Evolutionary conservation across 1,139 yeast genomes (phyloP).

Genomic region (Lodderomyces elongisporus): DNA sequence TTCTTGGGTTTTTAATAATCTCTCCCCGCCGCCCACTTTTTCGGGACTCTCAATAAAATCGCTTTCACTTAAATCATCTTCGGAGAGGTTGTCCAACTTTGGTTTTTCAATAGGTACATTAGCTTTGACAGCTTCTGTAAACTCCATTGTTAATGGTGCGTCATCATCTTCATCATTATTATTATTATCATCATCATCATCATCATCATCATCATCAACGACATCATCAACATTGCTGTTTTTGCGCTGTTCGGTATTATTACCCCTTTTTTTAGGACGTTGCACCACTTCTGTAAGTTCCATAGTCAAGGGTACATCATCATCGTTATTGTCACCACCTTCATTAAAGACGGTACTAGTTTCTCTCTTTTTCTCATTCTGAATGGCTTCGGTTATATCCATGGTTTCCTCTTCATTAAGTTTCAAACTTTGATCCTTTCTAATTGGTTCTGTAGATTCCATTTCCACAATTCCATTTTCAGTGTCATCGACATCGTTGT

Average conservation of each 20-base stretch:
- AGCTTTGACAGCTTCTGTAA: slow-evolving; percentile 1
- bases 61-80: too few species aligned
- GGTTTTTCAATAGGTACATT: neutral
- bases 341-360: neutral
- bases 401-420: neutral
- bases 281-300: slow-evolving; percentile 8
- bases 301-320: slow-evolving; percentile 5
- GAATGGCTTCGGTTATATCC: slow-evolving; percentile 1
- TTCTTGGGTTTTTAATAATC: too few species aligned
- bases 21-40: too few species aligned
- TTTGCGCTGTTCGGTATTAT: slow-evolving; percentile 1
- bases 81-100: too few species aligned
- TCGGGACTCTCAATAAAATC: too few species aligned
- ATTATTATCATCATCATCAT: neutral
- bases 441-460: neutral
- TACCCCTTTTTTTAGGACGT: neutral
- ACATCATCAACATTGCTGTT: neutral
- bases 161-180: neutral
- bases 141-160: neutral
- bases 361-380: neutral
- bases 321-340: slow-evolving; percentile 1
- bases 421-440: neutral
- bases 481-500: neutral
- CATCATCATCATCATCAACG: neutral
- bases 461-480: neutral